phyloP scores from a whole-genome alignment of 2,329 filamentous ascomycete genomes.

The Rutstroemia sp. region DNA sequence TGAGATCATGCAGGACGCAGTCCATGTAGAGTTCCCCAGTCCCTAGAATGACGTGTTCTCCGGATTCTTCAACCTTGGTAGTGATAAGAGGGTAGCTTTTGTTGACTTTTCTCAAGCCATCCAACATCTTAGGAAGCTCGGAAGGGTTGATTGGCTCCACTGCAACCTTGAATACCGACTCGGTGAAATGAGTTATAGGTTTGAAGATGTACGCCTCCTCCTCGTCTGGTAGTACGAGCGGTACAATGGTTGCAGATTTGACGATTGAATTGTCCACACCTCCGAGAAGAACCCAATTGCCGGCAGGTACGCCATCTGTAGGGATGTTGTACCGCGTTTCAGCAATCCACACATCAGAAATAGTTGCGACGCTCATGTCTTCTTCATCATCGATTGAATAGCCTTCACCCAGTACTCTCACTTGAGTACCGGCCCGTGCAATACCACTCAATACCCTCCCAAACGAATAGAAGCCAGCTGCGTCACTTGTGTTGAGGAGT shows the following conservation, averaged over 20 bases:
- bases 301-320: conserved; percentile 85
- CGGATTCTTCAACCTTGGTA: conserved; percentile 96
- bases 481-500: conserved; percentile 82
- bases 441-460: conserved; percentile 91
- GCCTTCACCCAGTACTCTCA: conserved; percentile 87
- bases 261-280: conserved; percentile 97
- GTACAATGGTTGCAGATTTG: conserved; percentile 88
- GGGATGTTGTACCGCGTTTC: conserved; percentile 91
- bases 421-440: conserved; percentile 70
- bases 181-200: conserved; percentile 87
- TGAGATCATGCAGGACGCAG: conserved; percentile 90
- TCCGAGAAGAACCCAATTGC: conserved; percentile 85
- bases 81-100: conserved; percentile 95
- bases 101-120: conserved; percentile 92
- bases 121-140: conserved; percentile 96
- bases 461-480: conserved; percentile 84
- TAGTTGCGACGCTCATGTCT: conserved; percentile 84
- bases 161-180: conserved; percentile 95
- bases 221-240: conserved; percentile 70
- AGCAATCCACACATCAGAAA: conserved; percentile 81
- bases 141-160: conserved; percentile 98
- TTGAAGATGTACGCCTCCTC: conserved; percentile 95
- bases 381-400: conserved; percentile 97
- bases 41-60: conserved; percentile 89
- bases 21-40: conserved; percentile 99